Evolutionary conservation across 768 basidiomycete species (phyloP).

Genomic region (Serendipita sp.): DNA sequence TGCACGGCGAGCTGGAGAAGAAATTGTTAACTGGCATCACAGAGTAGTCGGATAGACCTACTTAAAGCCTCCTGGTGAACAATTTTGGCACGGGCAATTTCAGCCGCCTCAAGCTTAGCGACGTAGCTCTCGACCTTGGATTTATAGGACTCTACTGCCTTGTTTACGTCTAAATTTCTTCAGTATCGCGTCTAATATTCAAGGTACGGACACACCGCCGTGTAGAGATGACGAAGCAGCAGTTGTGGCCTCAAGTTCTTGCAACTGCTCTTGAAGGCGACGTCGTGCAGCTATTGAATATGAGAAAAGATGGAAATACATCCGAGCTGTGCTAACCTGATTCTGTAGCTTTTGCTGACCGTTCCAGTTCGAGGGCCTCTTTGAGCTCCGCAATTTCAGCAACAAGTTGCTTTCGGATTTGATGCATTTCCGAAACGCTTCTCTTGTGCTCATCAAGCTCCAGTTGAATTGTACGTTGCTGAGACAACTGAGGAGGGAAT

Average conservation of each 20-base stretch:
- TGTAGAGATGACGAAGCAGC: constrained; percentile 45
- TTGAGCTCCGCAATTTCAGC: constrained; percentile 36
- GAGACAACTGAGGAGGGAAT: constrained; percentile 34
- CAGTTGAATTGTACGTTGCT: constrained; percentile 45
- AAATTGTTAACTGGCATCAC: not conserved
- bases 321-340: constrained; percentile 28
- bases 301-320: not conserved
- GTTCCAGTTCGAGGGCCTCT: constrained; percentile 39
- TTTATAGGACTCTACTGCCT: constrained; percentile 49
- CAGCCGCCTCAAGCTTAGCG: constrained; percentile 47
- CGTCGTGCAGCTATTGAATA: constrained; percentile 35
- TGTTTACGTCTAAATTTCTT: constrained; percentile 37
- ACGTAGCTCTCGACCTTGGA: constrained; percentile 43
- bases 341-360: constrained; percentile 40
- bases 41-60: constrained; percentile 18
- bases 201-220: constrained; percentile 28
- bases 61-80: constrained; percentile 49
- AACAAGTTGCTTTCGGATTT: constrained; percentile 43
- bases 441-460: constrained; percentile 52
- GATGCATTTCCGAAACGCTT: constrained; percentile 43
- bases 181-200: not conserved
- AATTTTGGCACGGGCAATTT: constrained; percentile 50
- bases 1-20: constrained; percentile 39
- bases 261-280: constrained; percentile 40
- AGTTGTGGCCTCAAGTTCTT: constrained; percentile 46